phyloP scores from a whole-genome alignment of 2,329 filamentous ascomycete species.

The Mariannaea elegans region DNA sequence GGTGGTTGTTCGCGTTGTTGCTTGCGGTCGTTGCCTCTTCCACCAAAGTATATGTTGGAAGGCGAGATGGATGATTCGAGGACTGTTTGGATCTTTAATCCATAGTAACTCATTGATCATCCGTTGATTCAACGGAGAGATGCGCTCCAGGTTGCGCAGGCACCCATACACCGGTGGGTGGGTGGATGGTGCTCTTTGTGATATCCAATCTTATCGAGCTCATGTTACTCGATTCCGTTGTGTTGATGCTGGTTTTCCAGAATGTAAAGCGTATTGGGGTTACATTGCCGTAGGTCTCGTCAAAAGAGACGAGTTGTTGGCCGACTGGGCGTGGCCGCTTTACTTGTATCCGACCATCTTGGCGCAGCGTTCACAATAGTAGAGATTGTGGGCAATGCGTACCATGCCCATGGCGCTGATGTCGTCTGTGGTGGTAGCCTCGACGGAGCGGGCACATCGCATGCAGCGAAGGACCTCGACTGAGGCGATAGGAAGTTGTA shows the following conservation, averaged over 20 bases:
- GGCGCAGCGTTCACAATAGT: slow-evolving; percentile 72
- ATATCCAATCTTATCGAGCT: slow-evolving; percentile 24
- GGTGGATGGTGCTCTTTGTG: slow-evolving; percentile 21
- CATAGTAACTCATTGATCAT: slow-evolving; percentile 17
- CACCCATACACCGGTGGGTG: slow-evolving; percentile 26
- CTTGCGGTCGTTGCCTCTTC: neutral
- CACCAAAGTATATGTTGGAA: neutral
- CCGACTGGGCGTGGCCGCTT: slow-evolving; percentile 36
- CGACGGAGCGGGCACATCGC: slow-evolving; percentile 67
- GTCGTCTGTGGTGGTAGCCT: slow-evolving; percentile 69
- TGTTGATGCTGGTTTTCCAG: slow-evolving; percentile 16
- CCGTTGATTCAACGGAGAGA: slow-evolving; percentile 10
- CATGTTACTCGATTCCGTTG: slow-evolving; percentile 13
- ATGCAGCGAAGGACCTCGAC: slow-evolving; percentile 71
- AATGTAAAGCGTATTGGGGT: slow-evolving; percentile 9
- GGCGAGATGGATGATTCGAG: neutral
- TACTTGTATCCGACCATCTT: slow-evolving; percentile 71
- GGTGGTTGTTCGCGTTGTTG: neutral
- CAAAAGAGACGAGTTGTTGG: slow-evolving; percentile 11
- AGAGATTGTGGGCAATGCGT: slow-evolving; percentile 70
- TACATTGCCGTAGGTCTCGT: slow-evolving; percentile 7
- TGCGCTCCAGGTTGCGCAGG: slow-evolving; percentile 27
- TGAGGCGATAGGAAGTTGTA: slow-evolving; percentile 56
- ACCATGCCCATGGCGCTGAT: slow-evolving; percentile 68
- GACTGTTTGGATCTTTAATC: neutral